Base-by-base conservation (phyloP, 306 rosid species). In the Betula pendula region DNA sequence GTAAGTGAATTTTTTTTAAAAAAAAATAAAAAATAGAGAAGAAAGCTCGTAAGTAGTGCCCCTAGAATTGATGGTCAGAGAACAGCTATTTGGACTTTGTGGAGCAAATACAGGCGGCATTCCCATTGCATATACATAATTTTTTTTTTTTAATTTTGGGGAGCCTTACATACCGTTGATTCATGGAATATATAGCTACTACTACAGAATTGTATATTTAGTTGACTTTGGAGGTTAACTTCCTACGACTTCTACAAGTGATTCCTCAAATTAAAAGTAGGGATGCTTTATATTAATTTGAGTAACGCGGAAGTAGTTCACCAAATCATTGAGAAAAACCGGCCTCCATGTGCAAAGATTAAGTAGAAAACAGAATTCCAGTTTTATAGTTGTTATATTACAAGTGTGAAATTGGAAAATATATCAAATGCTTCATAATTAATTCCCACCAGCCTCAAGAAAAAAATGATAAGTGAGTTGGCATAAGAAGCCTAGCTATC, bases 241-340 rank as follows among this genome's bases (percentile, higher is more conserved):
- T 77, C 75, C 50, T 63, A 77, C n/a, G n/a, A n/a, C 38, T 74
- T 33, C 25, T 53, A 27, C 42, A 60, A 60, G 11, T 27, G 20
- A 60, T 60, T 60, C 68, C 40, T 25, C 68, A 60, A 13, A 15
- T 50, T 14, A 25, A 42, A 27, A 27, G 68, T 29, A 13, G 68
- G 19, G 42, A 60, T 60, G 16, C 29, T 60, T 45, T 58, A 24
- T 6, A 67, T 25, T 71, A 24, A 12, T 17, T 15, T 31, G 74
- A 22, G 43, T 52, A 68, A 43, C 49, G 20, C 27, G 47, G 66
- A 60, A 69, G 20, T 51, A 17, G 67, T 22, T 82, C 70, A 82
- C 80, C 80, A n/a, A 78, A 74, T 35, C 25, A 43, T 2, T 43
- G 77, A 77, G 40, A 43, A 81, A 47, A 56, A 68, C 73, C 44